A percentile compares a stretch with the other conserved stretches of the same genome.
These are phyloP conservation scores for Diaporthe aspalathi DNA, from an alignment of 2,329 filamentous ascomycete species.

Conservation along the genomic window DNA sequence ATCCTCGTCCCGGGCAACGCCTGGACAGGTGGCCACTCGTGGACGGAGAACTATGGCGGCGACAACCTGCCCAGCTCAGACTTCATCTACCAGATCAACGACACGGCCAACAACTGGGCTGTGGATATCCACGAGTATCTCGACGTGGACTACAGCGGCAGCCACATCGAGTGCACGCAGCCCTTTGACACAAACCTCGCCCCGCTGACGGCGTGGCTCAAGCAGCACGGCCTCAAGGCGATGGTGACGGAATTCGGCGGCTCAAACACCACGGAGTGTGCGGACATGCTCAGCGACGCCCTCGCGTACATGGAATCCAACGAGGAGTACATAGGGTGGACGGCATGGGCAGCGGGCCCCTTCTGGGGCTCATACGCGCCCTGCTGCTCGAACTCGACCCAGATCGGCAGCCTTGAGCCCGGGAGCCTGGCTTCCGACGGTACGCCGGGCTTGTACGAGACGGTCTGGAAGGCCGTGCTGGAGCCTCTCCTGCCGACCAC, in stretches of 20 bases:
- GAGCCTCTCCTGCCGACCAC: conserved; percentile 55
- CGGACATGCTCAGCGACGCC: conserved; percentile 54
- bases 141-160: conserved; percentile 60
- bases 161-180: conserved; percentile 55
- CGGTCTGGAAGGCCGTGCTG: conserved; percentile 57
- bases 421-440: conserved; percentile 57
- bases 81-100: conserved; percentile 55
- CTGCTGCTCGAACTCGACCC: conserved; percentile 53
- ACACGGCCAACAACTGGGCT: conserved; percentile 60
- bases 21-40: conserved; percentile 61
- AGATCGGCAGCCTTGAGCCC: conserved; percentile 59
- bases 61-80: conserved; percentile 53
- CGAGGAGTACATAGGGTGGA: conserved; percentile 62
- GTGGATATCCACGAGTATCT: conserved; percentile 65
- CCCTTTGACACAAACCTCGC: conserved; percentile 53
- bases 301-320: conserved; percentile 60
- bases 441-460: conserved; percentile 57
- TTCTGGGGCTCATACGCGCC: conserved; percentile 57
- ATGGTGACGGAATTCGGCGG: conserved; percentile 63
- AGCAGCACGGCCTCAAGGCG: conserved; percentile 57
- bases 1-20: conserved; percentile 62
- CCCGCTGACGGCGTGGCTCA: conserved; percentile 58
- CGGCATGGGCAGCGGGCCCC: conserved; percentile 62
- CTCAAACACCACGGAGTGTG: conserved; percentile 56
- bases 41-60: conserved; percentile 53